Evolutionary conservation across 179 eudicot species (phyloP), one percentile per base, ranked within the genome.

Genomic region (Beta lomatogona): DNA sequence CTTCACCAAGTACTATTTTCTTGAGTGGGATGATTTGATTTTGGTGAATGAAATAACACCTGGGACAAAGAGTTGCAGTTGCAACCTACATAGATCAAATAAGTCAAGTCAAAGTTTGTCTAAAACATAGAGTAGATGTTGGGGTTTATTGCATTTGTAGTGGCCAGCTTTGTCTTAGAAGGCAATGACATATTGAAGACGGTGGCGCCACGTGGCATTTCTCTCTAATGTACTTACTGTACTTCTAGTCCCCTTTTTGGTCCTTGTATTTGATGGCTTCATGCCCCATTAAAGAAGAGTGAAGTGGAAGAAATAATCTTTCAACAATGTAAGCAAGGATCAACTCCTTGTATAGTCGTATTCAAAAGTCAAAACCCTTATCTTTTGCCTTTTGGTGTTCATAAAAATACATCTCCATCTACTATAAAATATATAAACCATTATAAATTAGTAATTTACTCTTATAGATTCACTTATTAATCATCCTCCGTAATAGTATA

Each of bases 141-240:
- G 79, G 60, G 55, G 76, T 69, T 69, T 59, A 52, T 59, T 69
- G 77, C 84, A 82, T 82, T 73, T 60, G 77, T 60, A 82, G 80
- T 82, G 77, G 71, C 77, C 84, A 82, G 63, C 71, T 82, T 70
- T 82, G 84, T 82, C 71, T 77, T 46, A 58, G 64, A 50, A 70
- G 84, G 63, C 68, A 69, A 69, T 44, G 76, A 76, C 80, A 82
- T 48, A 25, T 55, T 54, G 22, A 69, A 69, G 81, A 79, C 75
- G 57, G 54, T 69, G 71, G 22, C 45, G 75, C 75, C 79, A 75
- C 28, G 60, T 75, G 68, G 67, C 74, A 75, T 16, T 58, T 74
- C 66, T 53, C 36, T 16, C 28, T 52, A 22, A 21, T 31, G 15
- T 22, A n/a, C n/a, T 54, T 52, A 44, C 12, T 14, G 25, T 53